Evolutionary conservation across 805 yeast species (phyloP).

Genomic region (Geotrichum ghanense): DNA sequence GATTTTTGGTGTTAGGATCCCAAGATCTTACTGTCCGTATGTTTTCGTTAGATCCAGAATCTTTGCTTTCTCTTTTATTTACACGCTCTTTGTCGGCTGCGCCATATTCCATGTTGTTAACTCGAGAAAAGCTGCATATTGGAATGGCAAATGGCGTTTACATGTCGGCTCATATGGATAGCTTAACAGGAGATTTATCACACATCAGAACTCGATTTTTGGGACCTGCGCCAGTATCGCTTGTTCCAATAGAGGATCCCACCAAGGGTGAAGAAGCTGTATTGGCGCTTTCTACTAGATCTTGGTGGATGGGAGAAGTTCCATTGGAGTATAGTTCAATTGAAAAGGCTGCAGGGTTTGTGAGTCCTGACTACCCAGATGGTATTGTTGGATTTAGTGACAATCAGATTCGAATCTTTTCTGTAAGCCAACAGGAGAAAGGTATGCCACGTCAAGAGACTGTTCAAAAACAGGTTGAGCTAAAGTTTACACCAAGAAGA

Average conservation of each 20-base stretch:
- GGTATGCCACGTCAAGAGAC: constrained; percentile 14
- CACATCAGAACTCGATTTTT: constrained; percentile 60
- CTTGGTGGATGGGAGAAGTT: constrained; percentile 43
- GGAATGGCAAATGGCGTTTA: constrained; percentile 83
- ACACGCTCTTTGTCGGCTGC: constrained; percentile 56
- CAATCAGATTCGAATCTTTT: constrained; percentile 40
- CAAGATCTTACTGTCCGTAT: constrained; percentile 61
- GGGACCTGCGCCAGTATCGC: constrained; percentile 53
- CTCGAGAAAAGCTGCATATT: constrained; percentile 39
- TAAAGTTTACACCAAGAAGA: constrained; percentile 10
- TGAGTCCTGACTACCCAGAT: constrained; percentile 47
- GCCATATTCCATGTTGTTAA: constrained; percentile 27
- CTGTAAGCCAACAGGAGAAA: constrained; percentile 34
- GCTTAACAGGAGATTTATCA: constrained; percentile 45
- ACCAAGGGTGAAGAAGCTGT: constrained; percentile 22
- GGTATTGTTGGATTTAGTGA: constrained; percentile 57
- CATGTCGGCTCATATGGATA: constrained; percentile 49
- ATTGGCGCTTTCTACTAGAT: constrained; percentile 40
- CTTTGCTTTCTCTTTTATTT: constrained; percentile 48
- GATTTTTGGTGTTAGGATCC: constrained; percentile 59
- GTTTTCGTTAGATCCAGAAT: constrained; percentile 46
- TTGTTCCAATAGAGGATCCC: constrained; percentile 30
- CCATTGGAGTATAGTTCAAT: constrained; percentile 35
- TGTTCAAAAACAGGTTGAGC: neutral
- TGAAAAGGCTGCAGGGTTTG: constrained; percentile 39